Conservation (phyloP, 2,329 filamentous ascomycete species). For the Colletotrichum chrysophilum region DNA sequence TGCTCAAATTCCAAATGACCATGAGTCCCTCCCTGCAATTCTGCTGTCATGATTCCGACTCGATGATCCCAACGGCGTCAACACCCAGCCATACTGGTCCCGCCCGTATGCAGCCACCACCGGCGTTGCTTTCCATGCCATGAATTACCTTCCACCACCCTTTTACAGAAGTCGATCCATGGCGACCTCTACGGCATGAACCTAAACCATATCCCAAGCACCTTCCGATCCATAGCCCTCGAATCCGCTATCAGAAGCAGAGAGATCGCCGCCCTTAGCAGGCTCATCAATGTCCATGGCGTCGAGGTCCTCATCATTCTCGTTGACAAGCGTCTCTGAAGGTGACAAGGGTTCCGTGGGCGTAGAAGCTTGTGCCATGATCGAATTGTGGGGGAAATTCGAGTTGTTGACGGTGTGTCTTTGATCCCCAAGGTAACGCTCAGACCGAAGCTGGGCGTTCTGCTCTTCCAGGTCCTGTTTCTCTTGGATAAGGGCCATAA, state of each 20-base stretch:
- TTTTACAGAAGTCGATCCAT: background rate
- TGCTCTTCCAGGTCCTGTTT: background rate
- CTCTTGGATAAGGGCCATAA: fast-evolving
- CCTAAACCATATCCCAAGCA: background rate
- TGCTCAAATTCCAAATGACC: background rate
- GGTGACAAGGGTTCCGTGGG: background rate
- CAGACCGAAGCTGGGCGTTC: background rate
- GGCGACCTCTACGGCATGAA: background rate
- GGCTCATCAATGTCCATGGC: background rate
- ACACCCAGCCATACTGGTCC: background rate
- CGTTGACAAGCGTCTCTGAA: background rate
- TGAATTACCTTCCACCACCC: background rate
- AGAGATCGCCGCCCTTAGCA: background rate
- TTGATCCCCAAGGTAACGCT: background rate
- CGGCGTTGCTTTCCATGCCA: background rate
- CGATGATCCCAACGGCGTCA: background rate
- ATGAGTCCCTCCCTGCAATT: background rate
- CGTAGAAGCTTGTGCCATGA: fast-evolving
- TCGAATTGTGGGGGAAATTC: fast-evolving
- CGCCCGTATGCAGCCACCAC: background rate
- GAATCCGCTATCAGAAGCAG: background rate
- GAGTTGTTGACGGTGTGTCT: background rate
- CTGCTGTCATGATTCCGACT: background rate
- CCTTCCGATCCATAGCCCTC: background rate
- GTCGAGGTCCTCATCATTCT: background rate